Evolutionary conservation across 1,284 basidiomycete species (phyloP), one percentile per base, ranked within the genome.

Genomic region (Papiliotrema nemorosa): DNA sequence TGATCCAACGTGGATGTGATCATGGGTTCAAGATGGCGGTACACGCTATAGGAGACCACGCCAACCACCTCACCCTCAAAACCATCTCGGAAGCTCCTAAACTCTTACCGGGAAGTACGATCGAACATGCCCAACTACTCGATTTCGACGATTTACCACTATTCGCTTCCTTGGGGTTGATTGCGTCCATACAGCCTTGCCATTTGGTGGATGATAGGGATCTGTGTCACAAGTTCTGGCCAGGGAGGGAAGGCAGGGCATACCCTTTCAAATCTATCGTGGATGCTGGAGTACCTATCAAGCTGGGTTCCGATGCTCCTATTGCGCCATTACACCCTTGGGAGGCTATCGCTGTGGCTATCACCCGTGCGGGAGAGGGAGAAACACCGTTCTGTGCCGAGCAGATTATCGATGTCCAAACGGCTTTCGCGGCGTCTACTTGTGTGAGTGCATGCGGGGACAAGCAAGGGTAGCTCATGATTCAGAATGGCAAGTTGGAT

Each of bases 41-140:
- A 10, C 70, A 70, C 50, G 68, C 68, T 2, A 67, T 73, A 34
- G 70, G 70, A 3, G 69, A 73, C 56, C 58, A 61, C 16, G 68
- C 69, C 4, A 67, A 66, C 43, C 43, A 52, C 18, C 52, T 61
- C 27, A 54, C 58, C 3, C 60, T 73, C 38, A 44, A 55, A 18
- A 53, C 58, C 1, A 46, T 71, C 24, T 49, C 49, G 4, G 33
- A 54, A 2, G 35, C 37, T 10, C 54, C 53, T 10, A 47, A 47
- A 1, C 60, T 64, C 0, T 50, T 64, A 2, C 52, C 57, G 1
- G 64, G 63, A 1, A 60, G 56, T 2, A 62, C 63, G 16, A 71
- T 73, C 47, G 70, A 71, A 47, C 70, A 73, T 39, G 69, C 68
- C 10, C 70, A 73, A 51, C 54, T 69, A 20, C 58, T 73, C 43